Evolutionary conservation across 2,329 filamentous ascomycete species (phyloP).

Genomic region (Parascedosporium putredinis): DNA sequence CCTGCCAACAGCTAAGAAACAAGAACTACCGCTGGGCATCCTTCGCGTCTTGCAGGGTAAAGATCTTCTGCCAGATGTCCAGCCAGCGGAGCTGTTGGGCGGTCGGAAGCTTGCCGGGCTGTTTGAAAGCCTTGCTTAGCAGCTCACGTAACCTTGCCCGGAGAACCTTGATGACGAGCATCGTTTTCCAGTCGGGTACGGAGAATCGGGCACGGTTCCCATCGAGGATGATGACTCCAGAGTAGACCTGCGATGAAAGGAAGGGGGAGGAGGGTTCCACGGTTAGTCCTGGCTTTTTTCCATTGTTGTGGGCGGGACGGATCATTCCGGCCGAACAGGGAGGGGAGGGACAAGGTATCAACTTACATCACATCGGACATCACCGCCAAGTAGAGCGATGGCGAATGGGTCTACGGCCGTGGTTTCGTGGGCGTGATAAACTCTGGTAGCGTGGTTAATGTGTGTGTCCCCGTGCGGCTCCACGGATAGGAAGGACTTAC

Average conservation of each 20-base stretch:
- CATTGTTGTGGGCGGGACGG: too few species aligned
- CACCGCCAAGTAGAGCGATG: conserved; percentile 75
- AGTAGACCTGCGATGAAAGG: conserved; percentile 56
- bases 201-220: conserved; percentile 78
- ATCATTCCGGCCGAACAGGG: too few species aligned
- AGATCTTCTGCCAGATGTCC: conserved; percentile 63
- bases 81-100: conserved; percentile 64
- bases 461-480: conserved; percentile 8
- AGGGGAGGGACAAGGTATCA: too few species aligned
- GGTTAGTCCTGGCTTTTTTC: not conserved
- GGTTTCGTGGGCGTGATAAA: conserved; percentile 86
- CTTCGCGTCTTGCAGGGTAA: conserved; percentile 19
- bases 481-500: conserved; percentile 31
- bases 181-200: conserved; percentile 78
- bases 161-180: conserved; percentile 79
- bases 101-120: conserved; percentile 50
- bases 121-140: conserved; percentile 59
- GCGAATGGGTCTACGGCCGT: conserved; percentile 72
- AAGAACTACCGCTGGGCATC: conserved; percentile 4
- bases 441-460: conserved; percentile 30
- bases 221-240: conserved; percentile 78
- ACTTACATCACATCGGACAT: conserved; percentile 72
- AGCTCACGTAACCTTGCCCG: conserved; percentile 65
- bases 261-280: conserved; percentile 1
- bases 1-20: too few species aligned